These are phyloP conservation scores for Neoboletus brunneissimus DNA, from an alignment of 768 basidiomycete genomes.

Conservation along the genomic window DNA sequence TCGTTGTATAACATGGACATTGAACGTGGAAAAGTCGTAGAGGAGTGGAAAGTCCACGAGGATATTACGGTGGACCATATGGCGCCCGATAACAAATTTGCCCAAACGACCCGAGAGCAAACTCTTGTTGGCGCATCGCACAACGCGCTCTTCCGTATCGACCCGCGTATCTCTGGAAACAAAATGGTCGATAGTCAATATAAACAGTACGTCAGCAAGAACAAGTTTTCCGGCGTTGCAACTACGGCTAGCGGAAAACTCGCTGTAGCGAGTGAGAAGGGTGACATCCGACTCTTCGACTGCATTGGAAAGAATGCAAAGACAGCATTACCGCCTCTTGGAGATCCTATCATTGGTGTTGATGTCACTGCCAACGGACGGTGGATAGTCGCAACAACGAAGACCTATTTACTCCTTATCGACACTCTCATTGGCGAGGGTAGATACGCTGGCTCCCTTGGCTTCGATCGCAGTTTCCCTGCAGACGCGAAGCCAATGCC, in stretches of 20 bases:
- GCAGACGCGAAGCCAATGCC: constrained; percentile 92
- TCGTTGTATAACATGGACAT: constrained; percentile 90
- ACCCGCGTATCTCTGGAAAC: constrained; percentile 87
- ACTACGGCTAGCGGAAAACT: constrained; percentile 86
- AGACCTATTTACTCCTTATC: constrained; percentile 89
- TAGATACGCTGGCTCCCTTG: constrained; percentile 73
- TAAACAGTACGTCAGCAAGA: constrained; percentile 95
- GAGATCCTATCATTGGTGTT: constrained; percentile 92
- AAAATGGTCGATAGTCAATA: constrained; percentile 94
- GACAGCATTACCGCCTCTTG: constrained; percentile 92
- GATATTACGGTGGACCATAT: constrained; percentile 83
- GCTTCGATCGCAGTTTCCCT: constrained; percentile 95
- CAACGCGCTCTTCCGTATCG: constrained; percentile 96
- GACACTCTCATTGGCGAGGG: constrained; percentile 95
- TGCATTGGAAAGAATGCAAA: constrained; percentile 98
- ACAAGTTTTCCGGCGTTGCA: constrained; percentile 88
- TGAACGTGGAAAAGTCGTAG: constrained; percentile 92
- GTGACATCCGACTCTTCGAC: constrained; percentile 94
- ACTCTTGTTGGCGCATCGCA: constrained; percentile 92
- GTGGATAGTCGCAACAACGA: constrained; percentile 94
- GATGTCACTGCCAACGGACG: constrained; percentile 93
- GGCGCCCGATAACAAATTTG: constrained; percentile 91
- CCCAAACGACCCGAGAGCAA: constrained; percentile 87
- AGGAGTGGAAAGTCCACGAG: constrained; percentile 98
- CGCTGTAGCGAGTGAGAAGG: constrained; percentile 94